Base-by-base conservation (phyloP, 1,139 yeast species). In the Magnusiomyces suaveolens region DNA sequence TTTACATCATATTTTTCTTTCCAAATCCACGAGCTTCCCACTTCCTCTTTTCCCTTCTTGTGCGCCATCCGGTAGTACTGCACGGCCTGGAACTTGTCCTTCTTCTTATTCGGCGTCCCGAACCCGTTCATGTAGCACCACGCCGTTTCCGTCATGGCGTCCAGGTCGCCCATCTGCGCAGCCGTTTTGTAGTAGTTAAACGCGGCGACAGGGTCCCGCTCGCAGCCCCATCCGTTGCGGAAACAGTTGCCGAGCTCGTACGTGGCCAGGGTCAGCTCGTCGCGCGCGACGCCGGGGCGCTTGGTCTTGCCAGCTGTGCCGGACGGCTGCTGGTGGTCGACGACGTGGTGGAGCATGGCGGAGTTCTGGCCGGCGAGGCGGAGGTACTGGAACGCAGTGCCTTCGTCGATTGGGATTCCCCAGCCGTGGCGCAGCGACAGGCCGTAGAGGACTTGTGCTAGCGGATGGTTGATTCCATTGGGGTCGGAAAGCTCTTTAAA, bases 1-100 rank as follows among this genome's bases (percentile, higher is more conserved):
- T 29, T 29, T 29, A 41, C 50, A 43, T 62, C 55, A 47, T 64
- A 65, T 54, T 65, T 65, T n/a, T 59, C 62, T 55, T 63, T 65
- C 71, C 72, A 68, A 29, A 68, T 67, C 72, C 72, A 68, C 43
- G 69, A 65, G 53, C 64, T 65, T 32, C 72, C 72, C 1, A 69
- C 70, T 53, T 68, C 70, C 2, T 41, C 51, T 26, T 61, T 59
- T 23, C 71, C 71, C 14, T 58, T 60, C 24, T 58, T 56, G 55
- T 66, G 69, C 1, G 71, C 72, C 63, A 60, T 60, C 24, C 69
- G 58, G 52, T 62, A 63, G 55, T 59, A 66, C 58, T 62, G 64
- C 8, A 72, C 72, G 1, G 71, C 70, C 51, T 46, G 43, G 41
- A 57, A 58, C 60, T 67, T 68, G 57, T 66, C 64, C 57, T 61